These are phyloP conservation scores for Quaeritorhiza haematococci DNA, from an alignment of 371 early-diverging fungal species.

Conservation along the genomic window DNA sequence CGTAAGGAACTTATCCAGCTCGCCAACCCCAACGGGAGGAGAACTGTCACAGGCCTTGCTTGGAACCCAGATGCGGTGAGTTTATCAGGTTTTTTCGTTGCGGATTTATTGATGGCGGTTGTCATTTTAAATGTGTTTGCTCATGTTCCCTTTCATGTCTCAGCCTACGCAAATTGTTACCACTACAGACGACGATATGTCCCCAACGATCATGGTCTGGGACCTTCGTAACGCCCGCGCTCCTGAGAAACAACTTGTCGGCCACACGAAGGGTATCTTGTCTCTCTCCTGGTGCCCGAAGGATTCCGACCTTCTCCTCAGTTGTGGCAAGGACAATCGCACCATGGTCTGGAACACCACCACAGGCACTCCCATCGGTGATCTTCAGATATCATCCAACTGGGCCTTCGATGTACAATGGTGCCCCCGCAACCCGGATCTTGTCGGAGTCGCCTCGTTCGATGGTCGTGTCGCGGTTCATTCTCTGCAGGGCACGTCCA, in stretches of 20 bases:
- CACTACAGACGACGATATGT: conserved; percentile 83
- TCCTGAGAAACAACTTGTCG: conserved; percentile 67
- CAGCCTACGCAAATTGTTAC: conserved; percentile 90
- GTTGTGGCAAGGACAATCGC: conserved; percentile 87
- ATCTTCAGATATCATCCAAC: conserved; percentile 67
- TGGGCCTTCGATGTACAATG: conserved; percentile 92
- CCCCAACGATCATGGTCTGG: conserved; percentile 84
- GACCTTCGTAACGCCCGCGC: conserved; percentile 88
- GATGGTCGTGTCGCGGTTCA: conserved; percentile 83
- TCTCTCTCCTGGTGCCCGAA: conserved; percentile 89
- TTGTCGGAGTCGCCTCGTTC: conserved; percentile 77
- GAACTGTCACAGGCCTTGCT: conserved; percentile 71
- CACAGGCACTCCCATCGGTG: conserved; percentile 32
- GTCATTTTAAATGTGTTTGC: conserved; percentile 14
- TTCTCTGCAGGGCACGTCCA: conserved; percentile 58
- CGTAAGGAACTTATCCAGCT: conserved; percentile 82
- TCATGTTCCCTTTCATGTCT: not conserved
- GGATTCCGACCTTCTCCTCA: conserved; percentile 81
- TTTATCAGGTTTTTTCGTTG: no score
- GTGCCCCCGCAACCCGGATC: conserved; percentile 88
- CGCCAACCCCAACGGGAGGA: conserved; percentile 51
- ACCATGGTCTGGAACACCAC: conserved; percentile 84
- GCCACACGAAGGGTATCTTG: conserved; percentile 83
- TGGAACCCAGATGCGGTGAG: conserved; percentile 92
- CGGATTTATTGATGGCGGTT: not conserved